These are phyloP conservation scores for Eucalyptus paniculata DNA, from an alignment of 345 rosid species.

Conservation along the genomic window DNA sequence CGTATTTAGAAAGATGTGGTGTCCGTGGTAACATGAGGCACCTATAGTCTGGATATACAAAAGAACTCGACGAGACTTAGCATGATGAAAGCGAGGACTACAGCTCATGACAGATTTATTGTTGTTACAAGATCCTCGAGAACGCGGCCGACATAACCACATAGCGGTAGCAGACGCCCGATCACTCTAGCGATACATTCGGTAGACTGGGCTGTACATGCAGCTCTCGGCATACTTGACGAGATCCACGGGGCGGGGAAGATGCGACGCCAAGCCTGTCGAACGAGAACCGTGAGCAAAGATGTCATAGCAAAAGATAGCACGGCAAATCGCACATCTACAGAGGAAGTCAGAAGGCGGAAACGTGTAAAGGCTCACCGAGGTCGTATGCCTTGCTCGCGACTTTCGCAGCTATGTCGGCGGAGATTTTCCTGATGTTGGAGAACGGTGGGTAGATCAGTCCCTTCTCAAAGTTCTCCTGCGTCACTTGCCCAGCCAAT, in stretches of 20 bases:
- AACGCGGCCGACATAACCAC: background rate
- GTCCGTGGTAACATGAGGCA: background rate
- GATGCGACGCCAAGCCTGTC: constrained; percentile 72
- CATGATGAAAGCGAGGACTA: background rate
- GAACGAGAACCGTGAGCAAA: background rate
- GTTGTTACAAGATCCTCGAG: background rate
- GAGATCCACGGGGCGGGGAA: constrained; percentile 76
- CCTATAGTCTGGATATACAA: background rate
- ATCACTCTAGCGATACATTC: constrained; percentile 41
- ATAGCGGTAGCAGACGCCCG: too few species aligned
- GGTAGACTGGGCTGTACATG: constrained; percentile 85
- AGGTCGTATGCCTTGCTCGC: constrained; percentile 93
- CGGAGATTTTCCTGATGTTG: constrained; percentile 76
- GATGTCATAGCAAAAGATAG: background rate
- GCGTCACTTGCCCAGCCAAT: constrained; percentile 65
- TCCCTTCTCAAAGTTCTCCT: constrained; percentile 65
- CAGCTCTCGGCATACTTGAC: constrained; percentile 82
- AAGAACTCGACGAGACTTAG: background rate
- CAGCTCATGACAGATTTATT: background rate
- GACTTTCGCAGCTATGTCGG: constrained; percentile 85
- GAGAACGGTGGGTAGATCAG: constrained; percentile 83
- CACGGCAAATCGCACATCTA: background rate
- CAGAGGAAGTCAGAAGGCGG: background rate
- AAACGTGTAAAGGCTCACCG: constrained; percentile 17
- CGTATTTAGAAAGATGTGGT: background rate